A percentile compares a stretch with the other conserved stretches of the same genome.
Evolutionary conservation across 2,329 filamentous ascomycete species (phyloP).

Genomic region (Pestalotiopsis fici): DNA sequence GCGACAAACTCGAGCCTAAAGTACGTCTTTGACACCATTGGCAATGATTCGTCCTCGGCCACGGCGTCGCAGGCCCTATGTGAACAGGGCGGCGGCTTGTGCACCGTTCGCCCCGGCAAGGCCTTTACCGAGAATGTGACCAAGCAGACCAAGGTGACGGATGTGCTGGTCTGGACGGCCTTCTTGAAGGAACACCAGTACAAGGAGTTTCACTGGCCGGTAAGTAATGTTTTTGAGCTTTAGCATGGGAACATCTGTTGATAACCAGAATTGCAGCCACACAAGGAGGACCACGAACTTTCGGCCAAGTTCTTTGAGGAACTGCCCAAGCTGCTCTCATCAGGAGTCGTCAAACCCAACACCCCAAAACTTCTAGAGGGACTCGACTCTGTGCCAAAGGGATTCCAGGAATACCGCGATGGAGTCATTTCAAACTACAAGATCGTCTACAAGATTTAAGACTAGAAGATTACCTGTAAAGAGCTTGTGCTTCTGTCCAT

Average conservation of each 20-base stretch:
- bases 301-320: neutral
- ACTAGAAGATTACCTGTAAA: no score
- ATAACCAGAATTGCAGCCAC: neutral
- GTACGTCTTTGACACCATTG: neutral
- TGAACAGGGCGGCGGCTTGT: neutral
- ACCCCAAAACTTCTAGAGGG: neutral
- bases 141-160: neutral
- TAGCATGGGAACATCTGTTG: neutral
- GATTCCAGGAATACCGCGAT: neutral
- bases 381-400: neutral
- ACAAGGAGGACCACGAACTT: neutral
- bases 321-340: neutral
- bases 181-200: conserved; percentile 1
- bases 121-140: neutral
- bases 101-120: neutral
- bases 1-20: neutral
- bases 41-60: neutral
- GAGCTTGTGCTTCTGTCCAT: no score
- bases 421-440: neutral
- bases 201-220: neutral
- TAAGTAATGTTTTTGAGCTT: neutral
- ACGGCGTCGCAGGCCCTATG: neutral
- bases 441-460: neutral
- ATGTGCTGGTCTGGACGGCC: neutral
- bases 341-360: neutral